Base-by-base conservation (phyloP, 1,284 basidiomycete species). In the Apiotrichum mycotoxinovorans region DNA sequence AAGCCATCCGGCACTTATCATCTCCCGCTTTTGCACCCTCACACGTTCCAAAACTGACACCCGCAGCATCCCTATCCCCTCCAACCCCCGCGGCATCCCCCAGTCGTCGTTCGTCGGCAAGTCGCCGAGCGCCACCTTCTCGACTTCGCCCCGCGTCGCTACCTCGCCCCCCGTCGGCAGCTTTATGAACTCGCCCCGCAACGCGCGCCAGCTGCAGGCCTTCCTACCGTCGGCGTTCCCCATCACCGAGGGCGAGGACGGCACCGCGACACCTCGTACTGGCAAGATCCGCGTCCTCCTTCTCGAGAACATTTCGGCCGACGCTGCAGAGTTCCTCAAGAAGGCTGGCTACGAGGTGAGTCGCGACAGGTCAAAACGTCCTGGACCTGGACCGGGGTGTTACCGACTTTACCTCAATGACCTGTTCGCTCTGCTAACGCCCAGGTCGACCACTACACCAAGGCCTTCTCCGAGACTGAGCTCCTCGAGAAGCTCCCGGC, bases 221-320 rank as follows among this genome's bases (percentile, higher is more conserved):
- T 78, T 75, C 71, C 66, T 76, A 12, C 76, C 76, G 23, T 48
- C 70, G 23, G 58, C 64, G 15, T 74, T 73, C 66, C 74, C 74
- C 7, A 53, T 66, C 33, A 44, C 58, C 43, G 62, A 63, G 50
- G 67, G 66, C 51, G 54, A 53, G 43, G 67, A 66, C 51, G 67
- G 65, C 33, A 62, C 49, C 38, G 57, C 53, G 26, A 66, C 61
- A 2, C 58, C 59, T 1, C 64, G 69, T 57, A 67, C 71, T 47
- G 71, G 70, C 37, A 72, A 70, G 56, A 59, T 70, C 41, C 70
- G 56, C 60, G 63, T 98, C 50, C 83, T 98, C 56, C 79, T 98
- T 51, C 83, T 98, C 62, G 95, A 98, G 79, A 98, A 98, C 74
- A 94, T 98, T 81, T 93, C 88, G 77, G 83, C 87, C 73, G 89